Evolutionary conservation across 306 rosid species (phyloP).

Genomic region (Castanopsis chinensis): DNA sequence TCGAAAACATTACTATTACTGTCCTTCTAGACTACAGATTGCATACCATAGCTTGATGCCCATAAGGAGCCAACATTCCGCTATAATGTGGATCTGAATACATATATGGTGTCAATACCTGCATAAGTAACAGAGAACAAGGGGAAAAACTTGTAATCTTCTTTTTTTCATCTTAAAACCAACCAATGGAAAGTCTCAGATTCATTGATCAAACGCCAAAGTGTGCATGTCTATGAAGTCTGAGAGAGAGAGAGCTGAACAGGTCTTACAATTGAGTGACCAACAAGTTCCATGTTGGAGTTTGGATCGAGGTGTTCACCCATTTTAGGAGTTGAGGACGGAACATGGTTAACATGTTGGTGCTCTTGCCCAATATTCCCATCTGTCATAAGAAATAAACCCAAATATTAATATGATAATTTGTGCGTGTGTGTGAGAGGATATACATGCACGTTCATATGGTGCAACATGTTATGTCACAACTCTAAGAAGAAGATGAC

Average conservation of each 20-base stretch:
- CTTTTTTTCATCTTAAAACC: conserved; percentile 1
- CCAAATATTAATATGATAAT: conserved; percentile 2
- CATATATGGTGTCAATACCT: conserved; percentile 68
- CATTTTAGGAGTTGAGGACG: conserved; percentile 38
- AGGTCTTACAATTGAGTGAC: conserved; percentile 72
- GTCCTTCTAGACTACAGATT: neutral
- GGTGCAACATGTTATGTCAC: neutral
- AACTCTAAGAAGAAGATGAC: neutral
- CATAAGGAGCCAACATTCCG: conserved; percentile 49
- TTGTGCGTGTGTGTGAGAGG: neutral
- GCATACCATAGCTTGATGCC: conserved; percentile 61
- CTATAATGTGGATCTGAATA: conserved; percentile 61
- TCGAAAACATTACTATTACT: neutral
- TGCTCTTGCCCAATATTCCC: conserved; percentile 36
- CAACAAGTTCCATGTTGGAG: conserved; percentile 55
- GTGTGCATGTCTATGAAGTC: neutral
- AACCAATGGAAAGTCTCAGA: conserved; percentile 4
- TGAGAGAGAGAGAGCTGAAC: conserved; percentile 16
- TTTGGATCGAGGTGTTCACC: conserved; percentile 50
- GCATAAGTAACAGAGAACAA: conserved; percentile 25
- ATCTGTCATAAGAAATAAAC: conserved; percentile 36
- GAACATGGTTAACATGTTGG: conserved; percentile 32
- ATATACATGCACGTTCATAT: neutral
- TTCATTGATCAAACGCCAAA: conserved; percentile 2
- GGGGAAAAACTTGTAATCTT: conserved; percentile 25